phyloP scores from a whole-genome alignment of 2,329 filamentous ascomycete species.

The Cercospora zeina region DNA sequence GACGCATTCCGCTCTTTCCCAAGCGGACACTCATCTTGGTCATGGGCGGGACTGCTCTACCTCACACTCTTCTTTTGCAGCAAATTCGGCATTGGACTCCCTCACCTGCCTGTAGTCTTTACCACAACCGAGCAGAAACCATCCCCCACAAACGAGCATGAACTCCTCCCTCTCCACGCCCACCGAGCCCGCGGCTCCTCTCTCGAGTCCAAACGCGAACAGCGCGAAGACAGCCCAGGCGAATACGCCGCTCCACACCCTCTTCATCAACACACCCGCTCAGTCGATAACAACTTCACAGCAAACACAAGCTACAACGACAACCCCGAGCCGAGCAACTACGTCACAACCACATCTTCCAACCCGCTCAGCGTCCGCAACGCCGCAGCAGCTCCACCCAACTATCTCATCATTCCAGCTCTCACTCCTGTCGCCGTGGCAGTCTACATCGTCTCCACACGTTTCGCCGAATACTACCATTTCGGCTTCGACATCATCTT shows the following conservation, averaged over 20 bases:
- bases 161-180: conserved; percentile 35
- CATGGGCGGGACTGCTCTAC: conserved; percentile 79
- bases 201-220: conserved; percentile 21
- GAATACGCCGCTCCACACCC: conserved; percentile 3
- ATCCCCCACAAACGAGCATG: conserved; percentile 24
- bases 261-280: conserved; percentile 2
- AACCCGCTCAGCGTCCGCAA: conserved; percentile 48
- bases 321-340: neutral
- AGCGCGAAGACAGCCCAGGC: conserved; percentile 11
- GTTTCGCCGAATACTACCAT: conserved; percentile 86
- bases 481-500: conserved; percentile 90
- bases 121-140: conserved; percentile 36
- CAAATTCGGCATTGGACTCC: conserved; percentile 74
- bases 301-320: conserved; percentile 2
- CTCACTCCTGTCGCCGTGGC: conserved; percentile 26
- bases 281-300: neutral
- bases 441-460: conserved; percentile 59
- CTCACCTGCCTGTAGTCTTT: conserved; percentile 58
- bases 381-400: conserved; percentile 77
- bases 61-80: conserved; percentile 82
- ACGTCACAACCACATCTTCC: conserved; percentile 38
- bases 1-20: conserved; percentile 87
- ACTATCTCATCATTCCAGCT: conserved; percentile 60
- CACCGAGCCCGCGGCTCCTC: conserved; percentile 25
- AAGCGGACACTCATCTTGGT: conserved; percentile 71